These are phyloP conservation scores for Vachellia pachyceras DNA, from an alignment of 306 rosid species.

Conservation along the genomic window DNA sequence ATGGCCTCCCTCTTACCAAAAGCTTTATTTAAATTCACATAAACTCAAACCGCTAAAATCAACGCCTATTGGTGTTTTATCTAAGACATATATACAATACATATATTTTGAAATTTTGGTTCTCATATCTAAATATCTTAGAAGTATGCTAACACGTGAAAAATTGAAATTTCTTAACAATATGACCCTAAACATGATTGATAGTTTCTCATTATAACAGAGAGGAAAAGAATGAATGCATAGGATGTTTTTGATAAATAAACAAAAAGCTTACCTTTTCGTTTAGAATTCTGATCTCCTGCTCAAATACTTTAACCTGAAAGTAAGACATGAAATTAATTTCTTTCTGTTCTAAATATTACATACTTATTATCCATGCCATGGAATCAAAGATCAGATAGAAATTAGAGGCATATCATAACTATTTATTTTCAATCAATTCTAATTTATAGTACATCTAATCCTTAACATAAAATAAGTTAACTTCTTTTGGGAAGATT, in stretches of 20 bases:
- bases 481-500: no score
- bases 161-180: no score
- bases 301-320: background rate
- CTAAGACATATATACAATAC: no score
- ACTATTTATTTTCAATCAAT: background rate
- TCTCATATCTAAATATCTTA: no score
- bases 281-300: slow-evolving; percentile 4
- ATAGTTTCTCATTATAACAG: background rate
- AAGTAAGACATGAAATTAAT: background rate
- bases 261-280: background rate
- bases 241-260: background rate
- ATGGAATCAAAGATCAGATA: background rate
- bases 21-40: no score
- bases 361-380: background rate
- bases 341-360: background rate
- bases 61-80: no score
- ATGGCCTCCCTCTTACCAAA: no score
- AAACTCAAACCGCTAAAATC: no score
- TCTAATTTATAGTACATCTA: background rate
- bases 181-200: background rate
- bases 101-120: no score
- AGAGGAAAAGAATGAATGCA: background rate
- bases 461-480: no score
- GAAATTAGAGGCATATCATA: no score
- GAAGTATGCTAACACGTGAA: no score